A percentile compares a stretch with the other conserved stretches of the same genome.
These are phyloP conservation scores for Sequoiadendron giganteum DNA, from an alignment of 75 land plant genomes.

Conservation along the genomic window DNA sequence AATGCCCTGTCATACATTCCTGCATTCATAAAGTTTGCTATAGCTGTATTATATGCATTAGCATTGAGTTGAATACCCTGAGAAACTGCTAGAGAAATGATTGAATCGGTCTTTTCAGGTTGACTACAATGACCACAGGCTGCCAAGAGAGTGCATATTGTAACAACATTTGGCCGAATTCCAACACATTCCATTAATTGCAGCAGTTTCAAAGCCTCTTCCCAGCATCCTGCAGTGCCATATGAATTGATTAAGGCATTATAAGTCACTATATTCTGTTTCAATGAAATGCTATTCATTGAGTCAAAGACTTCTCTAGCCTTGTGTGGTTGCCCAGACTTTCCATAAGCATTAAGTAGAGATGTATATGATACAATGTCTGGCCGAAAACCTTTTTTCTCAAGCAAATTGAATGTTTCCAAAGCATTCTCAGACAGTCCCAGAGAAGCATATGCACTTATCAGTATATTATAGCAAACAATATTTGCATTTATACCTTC, in stretches of 20 bases:
- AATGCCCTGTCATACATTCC: conserved; percentile 79
- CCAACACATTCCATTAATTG: conserved; percentile 74
- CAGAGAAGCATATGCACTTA: conserved; percentile 82
- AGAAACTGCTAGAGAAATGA: conserved; percentile 60
- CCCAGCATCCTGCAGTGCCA: conserved; percentile 64
- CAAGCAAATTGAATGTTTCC: conserved; percentile 51
- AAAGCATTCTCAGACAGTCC: conserved; percentile 79
- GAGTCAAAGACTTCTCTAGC: conserved; percentile 66
- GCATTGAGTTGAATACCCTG: conserved; percentile 62
- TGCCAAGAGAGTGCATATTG: conserved; percentile 83
- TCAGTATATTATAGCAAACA: conserved; percentile 76
- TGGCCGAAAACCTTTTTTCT: conserved; percentile 51
- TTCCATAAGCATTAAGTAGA: conserved; percentile 85
- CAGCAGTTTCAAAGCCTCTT: conserved; percentile 70
- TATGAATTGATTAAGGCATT: conserved; percentile 92
- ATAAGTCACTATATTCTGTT: conserved; percentile 72
- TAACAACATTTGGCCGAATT: conserved; percentile 71
- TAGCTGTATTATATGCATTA: conserved; percentile 78
- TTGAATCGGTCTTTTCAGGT: conserved; percentile 50
- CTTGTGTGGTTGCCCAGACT: conserved; percentile 74
- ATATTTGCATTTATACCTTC: conserved; percentile 83
- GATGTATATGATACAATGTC: conserved; percentile 93
- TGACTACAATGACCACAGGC: conserved; percentile 74
- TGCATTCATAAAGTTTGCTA: conserved; percentile 70
- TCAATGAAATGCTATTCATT: conserved; percentile 59